These are phyloP conservation scores for Mycena venus DNA, from an alignment of 768 basidiomycete genomes.

Conservation along the genomic window DNA sequence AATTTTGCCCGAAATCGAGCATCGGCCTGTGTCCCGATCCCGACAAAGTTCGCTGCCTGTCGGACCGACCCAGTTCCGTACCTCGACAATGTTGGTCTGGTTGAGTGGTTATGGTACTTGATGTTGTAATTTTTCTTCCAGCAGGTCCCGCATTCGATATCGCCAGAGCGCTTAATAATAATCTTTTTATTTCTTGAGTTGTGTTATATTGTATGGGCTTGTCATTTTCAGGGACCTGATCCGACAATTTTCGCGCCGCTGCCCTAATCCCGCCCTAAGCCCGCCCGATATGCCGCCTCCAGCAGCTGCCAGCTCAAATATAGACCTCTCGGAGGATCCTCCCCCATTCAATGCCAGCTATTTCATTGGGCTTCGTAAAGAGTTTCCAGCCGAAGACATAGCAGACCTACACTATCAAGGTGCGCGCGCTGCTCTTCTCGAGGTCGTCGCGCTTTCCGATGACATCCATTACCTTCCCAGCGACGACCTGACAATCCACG, in stretches of 20 bases:
- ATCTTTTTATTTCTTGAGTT: not conserved
- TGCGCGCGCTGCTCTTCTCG: too few species aligned
- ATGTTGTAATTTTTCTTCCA: not conserved
- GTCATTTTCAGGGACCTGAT: not conserved
- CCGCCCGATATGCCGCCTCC: too few species aligned
- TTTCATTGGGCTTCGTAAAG: not conserved
- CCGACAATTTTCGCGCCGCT: not conserved
- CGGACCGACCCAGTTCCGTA: not conserved
- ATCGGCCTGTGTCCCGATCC: not conserved
- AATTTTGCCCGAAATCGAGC: not conserved
- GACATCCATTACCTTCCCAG: too few species aligned
- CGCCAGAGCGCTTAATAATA: not conserved
- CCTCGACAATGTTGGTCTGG: not conserved
- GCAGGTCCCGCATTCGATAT: not conserved
- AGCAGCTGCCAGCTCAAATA: not conserved
- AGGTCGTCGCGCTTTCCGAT: too few species aligned
- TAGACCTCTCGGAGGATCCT: not conserved
- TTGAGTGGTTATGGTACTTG: too few species aligned
- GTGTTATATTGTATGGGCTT: not conserved
- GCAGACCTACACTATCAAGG: not conserved
- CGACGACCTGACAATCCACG: too few species aligned
- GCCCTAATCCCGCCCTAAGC: too few species aligned
- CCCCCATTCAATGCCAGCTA: not conserved
- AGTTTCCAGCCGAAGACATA: not conserved
- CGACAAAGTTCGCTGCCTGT: not conserved